Percentiles rank a stretch among this genome's conserved stretches.
phyloP scores from a whole-genome alignment of 176 grass and related monocot species.

The Zea mays region DNA sequence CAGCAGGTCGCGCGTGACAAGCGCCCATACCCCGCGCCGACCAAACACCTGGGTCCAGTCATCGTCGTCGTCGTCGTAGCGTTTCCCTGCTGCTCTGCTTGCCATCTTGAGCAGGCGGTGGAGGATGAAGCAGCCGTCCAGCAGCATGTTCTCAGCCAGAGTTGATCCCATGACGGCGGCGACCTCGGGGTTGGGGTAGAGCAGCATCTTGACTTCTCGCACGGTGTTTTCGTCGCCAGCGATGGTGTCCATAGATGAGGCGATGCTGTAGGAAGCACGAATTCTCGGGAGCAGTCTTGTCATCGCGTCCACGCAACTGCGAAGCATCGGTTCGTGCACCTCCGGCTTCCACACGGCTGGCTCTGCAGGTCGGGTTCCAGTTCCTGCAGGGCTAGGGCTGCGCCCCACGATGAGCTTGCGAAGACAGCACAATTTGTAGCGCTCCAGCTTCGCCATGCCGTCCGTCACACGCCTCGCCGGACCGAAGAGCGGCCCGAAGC shows the following conservation, averaged over 20 bases:
- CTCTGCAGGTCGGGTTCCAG: no score
- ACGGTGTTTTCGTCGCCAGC: not conserved
- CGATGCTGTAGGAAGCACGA: not conserved
- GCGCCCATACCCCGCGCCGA: not conserved
- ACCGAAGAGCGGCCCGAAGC: no score
- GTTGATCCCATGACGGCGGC: no score
- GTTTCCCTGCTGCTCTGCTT: not conserved
- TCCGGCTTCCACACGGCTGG: not conserved
- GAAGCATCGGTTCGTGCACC: not conserved
- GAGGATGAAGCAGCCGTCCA: conserved; percentile 50
- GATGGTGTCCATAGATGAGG: rapidly evolving
- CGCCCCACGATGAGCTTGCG: not conserved
- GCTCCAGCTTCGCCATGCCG: no score
- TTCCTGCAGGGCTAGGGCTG: no score
- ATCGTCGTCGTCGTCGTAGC: not conserved
- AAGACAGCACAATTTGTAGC: conserved; percentile 5
- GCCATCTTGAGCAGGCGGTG: conserved; percentile 24
- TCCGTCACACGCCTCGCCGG: no score
- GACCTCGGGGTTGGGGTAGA: no score
- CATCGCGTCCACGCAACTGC: not conserved
- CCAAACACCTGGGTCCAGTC: conserved; percentile 15
- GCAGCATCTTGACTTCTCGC: no score
- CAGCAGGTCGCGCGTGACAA: conserved; percentile 39
- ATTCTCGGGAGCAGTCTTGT: rapidly evolving
- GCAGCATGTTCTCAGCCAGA: conserved; percentile 20